Conservation (phyloP, 768 basidiomycete species). For the Dictyophora rubrovolvata region DNA sequence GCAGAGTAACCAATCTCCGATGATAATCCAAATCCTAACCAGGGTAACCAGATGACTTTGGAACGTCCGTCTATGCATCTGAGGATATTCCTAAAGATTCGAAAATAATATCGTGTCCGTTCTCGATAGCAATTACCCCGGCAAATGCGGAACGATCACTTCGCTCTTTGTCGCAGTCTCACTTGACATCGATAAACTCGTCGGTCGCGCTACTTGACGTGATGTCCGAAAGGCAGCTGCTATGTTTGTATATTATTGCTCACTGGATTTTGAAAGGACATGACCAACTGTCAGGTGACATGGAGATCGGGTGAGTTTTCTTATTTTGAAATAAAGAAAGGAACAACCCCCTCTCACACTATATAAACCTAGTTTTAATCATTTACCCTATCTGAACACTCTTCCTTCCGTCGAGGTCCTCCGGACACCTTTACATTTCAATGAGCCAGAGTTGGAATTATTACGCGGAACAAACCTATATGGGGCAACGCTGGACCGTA, state of each 20-base stretch:
- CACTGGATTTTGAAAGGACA: slow-evolving; percentile 41
- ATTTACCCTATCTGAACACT: slow-evolving; percentile 55
- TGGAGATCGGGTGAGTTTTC: slow-evolving; percentile 7
- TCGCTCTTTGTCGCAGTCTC: slow-evolving; percentile 25
- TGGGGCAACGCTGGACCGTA: slow-evolving; percentile 63
- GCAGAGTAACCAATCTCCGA: not conserved
- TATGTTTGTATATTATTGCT: slow-evolving; percentile 54
- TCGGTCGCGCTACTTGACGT: slow-evolving; percentile 10
- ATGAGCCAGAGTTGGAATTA: slow-evolving; percentile 44
- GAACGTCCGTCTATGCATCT: slow-evolving; percentile 25
- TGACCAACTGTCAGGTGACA: slow-evolving; percentile 8
- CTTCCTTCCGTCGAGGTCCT: slow-evolving; percentile 52
- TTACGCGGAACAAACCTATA: slow-evolving; percentile 75
- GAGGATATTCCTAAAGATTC: slow-evolving; percentile 39
- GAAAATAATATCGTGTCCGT: slow-evolving; percentile 57
- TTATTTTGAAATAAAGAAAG: slow-evolving; percentile 1
- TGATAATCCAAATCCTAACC: not conserved
- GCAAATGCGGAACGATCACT: slow-evolving; percentile 36
- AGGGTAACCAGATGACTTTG: not conserved
- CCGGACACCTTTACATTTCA: slow-evolving; percentile 68
- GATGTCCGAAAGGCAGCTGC: slow-evolving; percentile 59
- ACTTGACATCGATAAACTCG: slow-evolving; percentile 12
- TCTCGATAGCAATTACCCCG: slow-evolving; percentile 54
- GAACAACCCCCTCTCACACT: slow-evolving; percentile 8
- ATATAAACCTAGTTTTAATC: slow-evolving; percentile 21